These are phyloP conservation scores for Glycine latifolia DNA, from an alignment of 306 rosid genomes.

Conservation along the genomic window DNA sequence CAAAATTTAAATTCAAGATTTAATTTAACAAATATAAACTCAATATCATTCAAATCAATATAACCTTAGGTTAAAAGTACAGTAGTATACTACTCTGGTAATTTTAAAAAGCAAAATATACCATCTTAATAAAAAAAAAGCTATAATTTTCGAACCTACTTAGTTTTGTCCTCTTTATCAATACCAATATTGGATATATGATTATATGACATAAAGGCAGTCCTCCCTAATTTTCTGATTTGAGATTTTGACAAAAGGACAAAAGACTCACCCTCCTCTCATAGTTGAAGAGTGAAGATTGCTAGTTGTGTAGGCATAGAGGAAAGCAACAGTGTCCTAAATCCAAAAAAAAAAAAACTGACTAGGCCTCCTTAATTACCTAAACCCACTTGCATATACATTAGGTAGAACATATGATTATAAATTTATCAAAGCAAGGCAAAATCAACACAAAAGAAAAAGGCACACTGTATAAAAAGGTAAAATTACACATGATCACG, in stretches of 20 bases:
- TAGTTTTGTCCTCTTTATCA: too few relatives aligned
- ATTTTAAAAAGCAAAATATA: too few relatives aligned
- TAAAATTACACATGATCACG: too few relatives aligned
- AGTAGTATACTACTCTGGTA: too few relatives aligned
- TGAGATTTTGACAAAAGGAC: not conserved
- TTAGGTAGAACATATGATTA: not conserved
- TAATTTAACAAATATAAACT: too few relatives aligned
- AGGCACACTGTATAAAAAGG: too few relatives aligned
- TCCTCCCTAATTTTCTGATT: not conserved
- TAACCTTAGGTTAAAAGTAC: too few relatives aligned
- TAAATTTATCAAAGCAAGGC: not conserved
- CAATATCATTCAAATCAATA: too few relatives aligned
- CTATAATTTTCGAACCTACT: too few relatives aligned
- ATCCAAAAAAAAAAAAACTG: not conserved
- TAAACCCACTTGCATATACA: not conserved
- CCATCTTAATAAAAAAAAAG: too few relatives aligned
- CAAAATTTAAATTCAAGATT: too few relatives aligned
- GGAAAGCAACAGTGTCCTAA: not conserved
- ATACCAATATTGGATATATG: too few relatives aligned
- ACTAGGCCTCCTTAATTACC: not conserved
- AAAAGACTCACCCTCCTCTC: conserved; percentile 15
- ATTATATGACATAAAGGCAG: not conserved
- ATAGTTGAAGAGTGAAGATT: conserved; percentile 27
- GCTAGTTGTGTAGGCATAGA: conserved; percentile 11
- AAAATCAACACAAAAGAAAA: not conserved